Evolutionary conservation across 2,329 filamentous ascomycete genomes (phyloP), one percentile per base, ranked within the genome.

Genomic region (Epichloe typhina): DNA sequence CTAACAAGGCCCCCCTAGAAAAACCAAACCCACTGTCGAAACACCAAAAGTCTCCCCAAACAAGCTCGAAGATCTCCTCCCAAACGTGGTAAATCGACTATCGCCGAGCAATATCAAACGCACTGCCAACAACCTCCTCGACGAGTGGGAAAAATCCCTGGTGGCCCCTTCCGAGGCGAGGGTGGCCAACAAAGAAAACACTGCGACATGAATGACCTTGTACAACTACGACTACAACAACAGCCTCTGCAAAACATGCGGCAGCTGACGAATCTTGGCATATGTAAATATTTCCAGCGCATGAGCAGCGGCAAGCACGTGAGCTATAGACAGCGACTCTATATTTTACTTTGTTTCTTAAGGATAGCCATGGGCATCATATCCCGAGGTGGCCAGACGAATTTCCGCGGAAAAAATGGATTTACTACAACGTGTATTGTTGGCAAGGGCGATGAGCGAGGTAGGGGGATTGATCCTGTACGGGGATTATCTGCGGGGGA

Each of bases 91-190:
- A 51, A 83, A 82, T 62, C 82, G 83, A 56, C 69, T 89, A 41
- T 78, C 80, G 8, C 86, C 89, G 0, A 82, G 81, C 57, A 89
- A 88, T 59, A 70, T 96, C 58, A 87, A 88, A 63, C 79, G 82
- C 38, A 91, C 87, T 1, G 87, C 90, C n/a, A 86, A 83, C 37
- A 86, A 84, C 55, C 74, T 95, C 52, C 88, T 96, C 80, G 85
- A 83, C 56, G 89, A 95, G 63, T 95, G 88, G 87, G 91, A 97
- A 70, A 87, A 82, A 65, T 69, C 67, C 4, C 57, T 69, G 42
- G 57, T 59, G 5, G 56, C 64, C 8, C 64, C 66, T 11, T 21
- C 43, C 23, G 6, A 35, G 35, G 17, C 26, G 37, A 38, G 12
- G 13, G 56, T 52, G 33, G 57, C 54, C 19, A 55, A 62, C 55